Conservation (phyloP, 768 basidiomycete species). For the Boletus sensibilis region DNA sequence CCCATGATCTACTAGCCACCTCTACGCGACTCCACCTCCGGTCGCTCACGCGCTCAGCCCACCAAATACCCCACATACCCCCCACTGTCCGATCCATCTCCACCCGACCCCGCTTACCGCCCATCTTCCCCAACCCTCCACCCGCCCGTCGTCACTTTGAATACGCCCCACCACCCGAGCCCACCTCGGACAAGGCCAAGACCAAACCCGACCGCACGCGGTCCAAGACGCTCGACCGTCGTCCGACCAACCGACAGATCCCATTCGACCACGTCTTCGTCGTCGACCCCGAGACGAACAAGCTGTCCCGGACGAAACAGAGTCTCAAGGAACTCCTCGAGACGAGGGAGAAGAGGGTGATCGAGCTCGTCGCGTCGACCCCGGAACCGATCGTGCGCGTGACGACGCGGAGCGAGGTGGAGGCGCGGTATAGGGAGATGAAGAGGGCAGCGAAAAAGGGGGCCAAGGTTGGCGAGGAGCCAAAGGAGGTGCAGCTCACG, state of each 20-base stretch:
- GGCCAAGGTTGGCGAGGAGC: conserved; percentile 29
- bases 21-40: conserved; percentile 1
- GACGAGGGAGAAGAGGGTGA: conserved; percentile 26
- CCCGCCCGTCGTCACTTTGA: conserved; percentile 16
- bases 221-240: not conserved
- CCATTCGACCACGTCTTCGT: conserved; percentile 42
- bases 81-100: conserved; percentile 10
- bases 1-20: not conserved
- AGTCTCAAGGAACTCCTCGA: conserved; percentile 45
- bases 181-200: not conserved
- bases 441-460: conserved; percentile 36
- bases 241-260: conserved; percentile 43
- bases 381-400: conserved; percentile 64
- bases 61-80: conserved; percentile 1
- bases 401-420: conserved; percentile 44
- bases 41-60: conserved; percentile 3
- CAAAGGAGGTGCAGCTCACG: conserved; percentile 71
- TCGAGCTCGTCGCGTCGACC: conserved; percentile 52
- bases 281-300: conserved; percentile 45
- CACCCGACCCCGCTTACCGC: not conserved
- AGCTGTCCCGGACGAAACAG: conserved; percentile 35
- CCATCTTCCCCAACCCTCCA: conserved; percentile 3
- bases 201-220: not conserved
- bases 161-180: not conserved
- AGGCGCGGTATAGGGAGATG: conserved; percentile 38